phyloP scores from a whole-genome alignment of 306 rosid genomes.

The Hippophae gyantsensis region DNA sequence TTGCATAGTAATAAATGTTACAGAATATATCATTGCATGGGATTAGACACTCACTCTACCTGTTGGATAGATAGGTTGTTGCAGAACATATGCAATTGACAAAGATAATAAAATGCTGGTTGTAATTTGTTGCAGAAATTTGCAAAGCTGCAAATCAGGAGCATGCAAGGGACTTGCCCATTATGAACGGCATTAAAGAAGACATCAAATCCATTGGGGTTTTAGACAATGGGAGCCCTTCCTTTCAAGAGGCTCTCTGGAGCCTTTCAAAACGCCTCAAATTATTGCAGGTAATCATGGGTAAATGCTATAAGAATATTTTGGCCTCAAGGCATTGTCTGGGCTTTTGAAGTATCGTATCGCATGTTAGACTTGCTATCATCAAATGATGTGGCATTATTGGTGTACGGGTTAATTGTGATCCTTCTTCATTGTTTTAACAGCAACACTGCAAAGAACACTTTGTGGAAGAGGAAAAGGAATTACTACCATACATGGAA shows the following conservation, averaged over 20 bases:
- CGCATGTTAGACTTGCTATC: background rate
- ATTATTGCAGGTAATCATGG: constrained; percentile 41
- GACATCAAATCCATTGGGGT: constrained; percentile 74
- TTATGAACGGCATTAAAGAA: constrained; percentile 93
- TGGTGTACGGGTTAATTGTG: background rate
- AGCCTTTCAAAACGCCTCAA: constrained; percentile 52
- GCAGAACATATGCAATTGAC: too few relatives aligned
- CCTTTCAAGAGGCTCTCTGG: constrained; percentile 44
- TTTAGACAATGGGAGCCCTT: constrained; percentile 46
- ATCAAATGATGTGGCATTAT: background rate
- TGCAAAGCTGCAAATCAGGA: constrained; percentile 74
- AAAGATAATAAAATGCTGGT: background rate
- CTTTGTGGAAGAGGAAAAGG: constrained; percentile 64
- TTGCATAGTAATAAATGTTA: too few relatives aligned
- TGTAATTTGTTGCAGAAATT: constrained; percentile 35
- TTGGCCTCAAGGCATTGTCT: too few relatives aligned
- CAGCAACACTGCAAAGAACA: constrained; percentile 63
- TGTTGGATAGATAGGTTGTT: too few relatives aligned
- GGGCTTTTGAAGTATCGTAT: too few relatives aligned
- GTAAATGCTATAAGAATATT: too few relatives aligned
- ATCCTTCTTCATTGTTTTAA: background rate
- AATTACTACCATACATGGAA: constrained; percentile 63
- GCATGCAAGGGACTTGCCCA: constrained; percentile 87
- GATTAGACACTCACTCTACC: too few relatives aligned
- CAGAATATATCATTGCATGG: too few relatives aligned